phyloP scores from a whole-genome alignment of 345 rosid genomes.

The Populus ilicifolia region DNA sequence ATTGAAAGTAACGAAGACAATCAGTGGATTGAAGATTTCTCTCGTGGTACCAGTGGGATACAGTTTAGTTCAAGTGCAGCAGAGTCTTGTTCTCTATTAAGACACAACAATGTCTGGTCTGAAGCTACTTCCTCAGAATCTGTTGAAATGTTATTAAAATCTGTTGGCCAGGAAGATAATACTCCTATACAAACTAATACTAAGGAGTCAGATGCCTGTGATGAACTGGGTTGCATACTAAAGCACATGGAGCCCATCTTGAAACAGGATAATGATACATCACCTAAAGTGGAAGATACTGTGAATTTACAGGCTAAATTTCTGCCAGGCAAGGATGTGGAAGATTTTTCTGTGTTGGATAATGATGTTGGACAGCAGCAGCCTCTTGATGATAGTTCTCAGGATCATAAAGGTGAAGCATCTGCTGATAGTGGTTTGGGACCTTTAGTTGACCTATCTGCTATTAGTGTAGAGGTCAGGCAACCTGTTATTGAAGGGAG shows the following conservation, averaged over 20 bases:
- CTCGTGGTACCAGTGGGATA: conserved; percentile 57
- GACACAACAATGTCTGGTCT: conserved; percentile 96
- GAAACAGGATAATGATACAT: conserved; percentile 33
- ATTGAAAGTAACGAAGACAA: conserved; percentile 74
- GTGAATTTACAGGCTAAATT: conserved; percentile 29
- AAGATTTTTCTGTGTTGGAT: conserved; percentile 31
- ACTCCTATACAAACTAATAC: conserved; percentile 39
- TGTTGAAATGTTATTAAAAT: conserved; percentile 91
- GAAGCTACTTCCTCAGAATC: conserved; percentile 88
- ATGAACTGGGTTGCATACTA: conserved; percentile 64
- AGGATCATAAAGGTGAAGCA: conserved; percentile 26
- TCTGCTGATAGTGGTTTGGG: conserved; percentile 35
- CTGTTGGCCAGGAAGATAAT: conserved; percentile 85
- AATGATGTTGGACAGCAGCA: conserved; percentile 36
- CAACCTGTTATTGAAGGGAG: conserved; percentile 22
- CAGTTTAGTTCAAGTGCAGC: conserved; percentile 77
- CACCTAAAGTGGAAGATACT: conserved; percentile 35
- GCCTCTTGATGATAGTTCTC: conserved; percentile 39
- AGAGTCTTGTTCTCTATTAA: conserved; percentile 70
- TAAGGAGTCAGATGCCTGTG: conserved; percentile 59
- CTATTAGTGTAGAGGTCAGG: conserved; percentile 22
- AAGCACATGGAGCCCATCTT: conserved; percentile 66
- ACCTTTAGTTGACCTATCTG: conserved; percentile 19
- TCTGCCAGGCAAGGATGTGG: conserved; percentile 34
- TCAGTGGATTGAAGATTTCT: conserved; percentile 93